Evolutionary conservation across 2,329 filamentous ascomycete species (phyloP).

Genomic region (Cadophora sp.): DNA sequence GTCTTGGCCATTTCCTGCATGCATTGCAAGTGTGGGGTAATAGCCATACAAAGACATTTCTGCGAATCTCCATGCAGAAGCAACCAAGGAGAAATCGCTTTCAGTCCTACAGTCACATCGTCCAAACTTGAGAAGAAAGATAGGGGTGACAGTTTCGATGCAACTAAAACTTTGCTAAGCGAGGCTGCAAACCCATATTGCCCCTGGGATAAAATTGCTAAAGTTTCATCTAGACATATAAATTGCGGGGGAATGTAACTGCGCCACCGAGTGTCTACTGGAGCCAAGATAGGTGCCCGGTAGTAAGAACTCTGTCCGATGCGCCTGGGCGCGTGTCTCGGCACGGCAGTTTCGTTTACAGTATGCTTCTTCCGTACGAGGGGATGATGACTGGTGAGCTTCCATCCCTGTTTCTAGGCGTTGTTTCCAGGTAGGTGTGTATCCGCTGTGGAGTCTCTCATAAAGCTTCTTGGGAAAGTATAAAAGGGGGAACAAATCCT

Average conservation of each 20-base stretch:
- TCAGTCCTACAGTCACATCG: slow-evolving; percentile 2
- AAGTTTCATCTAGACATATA: slow-evolving; percentile 14
- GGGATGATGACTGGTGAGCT: neutral
- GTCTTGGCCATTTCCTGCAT: neutral
- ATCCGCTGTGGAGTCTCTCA: slow-evolving; percentile 1
- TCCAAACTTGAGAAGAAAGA: too few relatives aligned
- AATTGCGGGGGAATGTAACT: slow-evolving; percentile 6
- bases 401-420: slow-evolving; percentile 3
- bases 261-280: neutral
- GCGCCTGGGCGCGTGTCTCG: neutral
- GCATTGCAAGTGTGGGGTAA: slow-evolving; percentile 1
- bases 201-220: neutral
- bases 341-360: slow-evolving; percentile 8
- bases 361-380: neutral
- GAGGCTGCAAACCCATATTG: neutral
- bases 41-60: neutral
- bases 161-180: neutral
- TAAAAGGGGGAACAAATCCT: neutral
- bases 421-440: slow-evolving; percentile 2
- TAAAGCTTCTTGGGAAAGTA: neutral
- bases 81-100: neutral
- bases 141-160: neutral
- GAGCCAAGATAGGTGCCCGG: neutral
- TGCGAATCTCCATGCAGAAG: neutral
- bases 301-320: neutral